Conservation (phyloP, 441 rosid genomes). For the Populus hybrid region DNA sequence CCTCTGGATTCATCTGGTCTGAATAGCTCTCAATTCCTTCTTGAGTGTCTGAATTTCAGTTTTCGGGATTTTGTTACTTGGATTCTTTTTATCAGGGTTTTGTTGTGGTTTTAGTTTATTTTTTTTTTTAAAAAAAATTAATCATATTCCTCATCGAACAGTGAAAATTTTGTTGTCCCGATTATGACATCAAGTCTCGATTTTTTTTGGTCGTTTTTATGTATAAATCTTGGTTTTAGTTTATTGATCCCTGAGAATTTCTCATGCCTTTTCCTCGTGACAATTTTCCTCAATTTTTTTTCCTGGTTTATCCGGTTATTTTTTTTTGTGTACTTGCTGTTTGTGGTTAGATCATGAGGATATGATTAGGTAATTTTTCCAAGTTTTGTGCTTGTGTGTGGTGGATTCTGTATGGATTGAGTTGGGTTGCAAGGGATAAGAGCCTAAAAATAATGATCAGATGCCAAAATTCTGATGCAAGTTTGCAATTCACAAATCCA, state of each 20-base stretch:
- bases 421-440: background rate
- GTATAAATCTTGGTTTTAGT: background rate
- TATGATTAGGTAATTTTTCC: conserved; percentile 18
- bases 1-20: conserved; percentile 20
- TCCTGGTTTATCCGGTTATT: conserved; percentile 2
- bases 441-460: conserved; percentile 9
- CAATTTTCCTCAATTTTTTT: conserved; percentile 4
- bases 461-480: conserved; percentile 9
- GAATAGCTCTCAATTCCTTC: conserved; percentile 10
- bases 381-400: background rate
- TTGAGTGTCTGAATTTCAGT: conserved; percentile 12
- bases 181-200: conserved; percentile 8
- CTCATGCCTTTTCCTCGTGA: background rate
- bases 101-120: no score
- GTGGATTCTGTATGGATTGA: conserved; percentile 3
- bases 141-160: background rate
- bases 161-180: background rate
- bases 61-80: conserved; percentile 13
- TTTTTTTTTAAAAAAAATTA: background rate
- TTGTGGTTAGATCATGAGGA: conserved; percentile 25
- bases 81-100: conserved; percentile 40
- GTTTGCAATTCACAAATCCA: background rate
- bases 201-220: background rate
- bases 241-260: background rate
- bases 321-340: conserved; percentile 3